These are phyloP conservation scores for Groenewaldozyma salmanticensis DNA, from an alignment of 805 yeast species.

Conservation along the genomic window DNA sequence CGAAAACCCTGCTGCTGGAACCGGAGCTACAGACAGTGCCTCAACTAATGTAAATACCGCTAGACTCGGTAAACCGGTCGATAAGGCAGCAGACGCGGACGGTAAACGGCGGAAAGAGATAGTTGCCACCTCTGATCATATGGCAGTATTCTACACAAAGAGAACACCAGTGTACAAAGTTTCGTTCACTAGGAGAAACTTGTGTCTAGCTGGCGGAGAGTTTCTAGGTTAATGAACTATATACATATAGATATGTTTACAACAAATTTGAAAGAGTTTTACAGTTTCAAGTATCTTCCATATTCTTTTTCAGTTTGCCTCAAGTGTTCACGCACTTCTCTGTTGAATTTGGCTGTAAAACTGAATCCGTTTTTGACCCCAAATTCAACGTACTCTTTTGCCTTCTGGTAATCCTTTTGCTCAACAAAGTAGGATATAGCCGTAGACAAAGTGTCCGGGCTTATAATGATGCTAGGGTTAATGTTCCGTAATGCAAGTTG, in stretches of 20 bases:
- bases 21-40: background rate
- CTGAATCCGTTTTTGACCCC: background rate
- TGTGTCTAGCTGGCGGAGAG: constrained; percentile 91
- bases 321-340: background rate
- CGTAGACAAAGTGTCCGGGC: background rate
- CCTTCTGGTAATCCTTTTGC: background rate
- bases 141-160: constrained; percentile 90
- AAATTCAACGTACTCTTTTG: background rate
- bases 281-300: too few relatives aligned
- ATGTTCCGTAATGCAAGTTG: background rate
- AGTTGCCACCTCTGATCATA: constrained; percentile 77
- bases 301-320: background rate
- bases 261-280: too few relatives aligned
- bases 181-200: constrained; percentile 80
- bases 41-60: constrained; percentile 3
- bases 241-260: background rate
- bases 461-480: background rate
- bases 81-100: constrained; percentile 11
- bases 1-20: constrained; percentile 8
- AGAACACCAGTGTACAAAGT: constrained; percentile 90
- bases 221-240: constrained; percentile 20
- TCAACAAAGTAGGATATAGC: background rate
- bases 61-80: constrained; percentile 7
- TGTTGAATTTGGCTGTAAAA: background rate
- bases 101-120: constrained; percentile 48